Percentiles rank a stretch among this genome's conserved stretches.
These are phyloP conservation scores for Penicillium sp. DNA, from an alignment of 2,329 filamentous ascomycete species.

Conservation along the genomic window DNA sequence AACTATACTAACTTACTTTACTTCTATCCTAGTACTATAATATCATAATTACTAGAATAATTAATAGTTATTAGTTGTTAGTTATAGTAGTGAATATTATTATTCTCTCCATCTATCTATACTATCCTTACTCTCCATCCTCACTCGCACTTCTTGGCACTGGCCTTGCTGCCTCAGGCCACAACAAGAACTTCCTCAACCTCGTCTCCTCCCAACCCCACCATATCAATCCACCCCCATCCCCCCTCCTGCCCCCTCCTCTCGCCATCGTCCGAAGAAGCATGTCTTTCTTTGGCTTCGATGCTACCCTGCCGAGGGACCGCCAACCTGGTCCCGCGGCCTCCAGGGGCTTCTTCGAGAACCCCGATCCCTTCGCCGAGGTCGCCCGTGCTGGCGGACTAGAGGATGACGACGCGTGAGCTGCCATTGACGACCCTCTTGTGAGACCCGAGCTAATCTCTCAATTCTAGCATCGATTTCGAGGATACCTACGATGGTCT, in stretches of 20 bases:
- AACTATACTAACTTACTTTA: too few species aligned
- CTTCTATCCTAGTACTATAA: too few species aligned
- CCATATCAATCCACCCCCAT: conserved; percentile 13
- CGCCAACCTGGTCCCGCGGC: conserved; percentile 67
- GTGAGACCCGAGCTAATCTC: neutral
- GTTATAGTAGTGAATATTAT: too few species aligned
- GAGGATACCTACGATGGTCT: conserved; percentile 97
- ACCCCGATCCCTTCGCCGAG: conserved; percentile 86
- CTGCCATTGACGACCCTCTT: conserved; percentile 25
- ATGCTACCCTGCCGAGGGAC: conserved; percentile 68
- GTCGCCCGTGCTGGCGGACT: conserved; percentile 64
- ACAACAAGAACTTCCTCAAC: neutral
- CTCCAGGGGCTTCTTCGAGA: conserved; percentile 75
- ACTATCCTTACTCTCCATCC: too few species aligned
- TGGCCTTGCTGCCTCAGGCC: neutral
- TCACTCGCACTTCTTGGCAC: too few species aligned
- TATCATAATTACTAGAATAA: too few species aligned
- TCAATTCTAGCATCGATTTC: conserved; percentile 70
- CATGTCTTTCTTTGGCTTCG: conserved; percentile 95
- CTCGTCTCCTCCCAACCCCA: conserved; percentile 6
- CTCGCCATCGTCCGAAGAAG: conserved; percentile 27
- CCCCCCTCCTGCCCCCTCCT: conserved; percentile 16
- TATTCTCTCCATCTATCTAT: too few species aligned
- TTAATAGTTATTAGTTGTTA: too few species aligned
- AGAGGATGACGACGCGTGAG: conserved; percentile 66